A percentile compares a stretch with the other conserved stretches of the same genome.
These are phyloP conservation scores for Xanthoconium stramineum DNA, from an alignment of 768 basidiomycete genomes.

Conservation along the genomic window DNA sequence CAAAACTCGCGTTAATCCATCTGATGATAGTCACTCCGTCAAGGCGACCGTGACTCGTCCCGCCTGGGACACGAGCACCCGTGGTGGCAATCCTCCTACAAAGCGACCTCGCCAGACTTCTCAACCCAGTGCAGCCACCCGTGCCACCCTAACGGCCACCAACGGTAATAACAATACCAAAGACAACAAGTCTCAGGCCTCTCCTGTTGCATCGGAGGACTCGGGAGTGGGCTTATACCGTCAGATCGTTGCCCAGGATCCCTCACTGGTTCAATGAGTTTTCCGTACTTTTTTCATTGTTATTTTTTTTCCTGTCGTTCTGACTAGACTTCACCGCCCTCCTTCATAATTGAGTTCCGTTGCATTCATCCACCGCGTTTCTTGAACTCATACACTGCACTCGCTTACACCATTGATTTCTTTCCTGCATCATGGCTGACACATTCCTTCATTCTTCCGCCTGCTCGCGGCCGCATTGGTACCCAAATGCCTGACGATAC, in stretches of 20 bases:
- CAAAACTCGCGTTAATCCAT: slow-evolving; percentile 44
- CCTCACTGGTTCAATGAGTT: slow-evolving; percentile 50
- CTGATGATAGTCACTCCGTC: slow-evolving; percentile 63
- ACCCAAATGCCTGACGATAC: slow-evolving; percentile 32
- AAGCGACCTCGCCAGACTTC: slow-evolving; percentile 72
- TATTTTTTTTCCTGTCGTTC: slow-evolving; percentile 7
- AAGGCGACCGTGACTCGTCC: slow-evolving; percentile 75
- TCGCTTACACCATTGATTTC: slow-evolving; percentile 24
- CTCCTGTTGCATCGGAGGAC: slow-evolving; percentile 69
- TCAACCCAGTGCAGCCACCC: slow-evolving; percentile 63
- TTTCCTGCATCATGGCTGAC: slow-evolving; percentile 28
- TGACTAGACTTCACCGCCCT: slow-evolving; percentile 19
- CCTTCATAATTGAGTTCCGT: slow-evolving; percentile 21
- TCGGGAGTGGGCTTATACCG: slow-evolving; percentile 84
- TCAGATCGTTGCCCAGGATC: slow-evolving; percentile 75
- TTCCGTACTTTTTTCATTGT: slow-evolving; percentile 1
- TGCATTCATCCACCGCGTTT: slow-evolving; percentile 19
- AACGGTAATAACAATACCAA: slow-evolving; percentile 17
- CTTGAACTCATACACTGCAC: slow-evolving; percentile 28
- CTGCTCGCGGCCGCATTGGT: slow-evolving; percentile 23
- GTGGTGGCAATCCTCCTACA: slow-evolving; percentile 35
- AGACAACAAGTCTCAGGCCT: slow-evolving; percentile 41
- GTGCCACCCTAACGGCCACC: slow-evolving; percentile 33
- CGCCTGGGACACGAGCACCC: slow-evolving; percentile 68
- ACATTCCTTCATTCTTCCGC: slow-evolving; percentile 27